Evolutionary conservation across 148 eudicot species (phyloP).

Genomic region (Silene latifolia): DNA sequence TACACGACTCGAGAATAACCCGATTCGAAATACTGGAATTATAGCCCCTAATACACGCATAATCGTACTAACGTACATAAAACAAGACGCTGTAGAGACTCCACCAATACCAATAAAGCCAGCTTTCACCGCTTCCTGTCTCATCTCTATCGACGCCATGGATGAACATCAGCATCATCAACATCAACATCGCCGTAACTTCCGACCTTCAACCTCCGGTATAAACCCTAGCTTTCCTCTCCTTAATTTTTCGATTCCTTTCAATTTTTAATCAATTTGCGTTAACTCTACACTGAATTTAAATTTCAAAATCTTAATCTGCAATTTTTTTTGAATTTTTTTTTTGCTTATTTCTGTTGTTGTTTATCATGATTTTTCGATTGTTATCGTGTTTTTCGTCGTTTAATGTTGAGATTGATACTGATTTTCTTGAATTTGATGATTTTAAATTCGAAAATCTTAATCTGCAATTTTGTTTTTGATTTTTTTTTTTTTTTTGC

Average conservation of each 20-base stretch:
- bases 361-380: not conserved
- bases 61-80: too few relatives aligned
- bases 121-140: not conserved
- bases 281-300: not conserved
- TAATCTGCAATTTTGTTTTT: not conserved
- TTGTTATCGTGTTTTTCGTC: not conserved
- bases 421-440: not conserved
- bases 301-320: not conserved
- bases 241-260: not conserved
- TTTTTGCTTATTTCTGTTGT: not conserved
- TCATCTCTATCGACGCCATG: not conserved
- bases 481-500: too few relatives aligned
- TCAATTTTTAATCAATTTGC: not conserved
- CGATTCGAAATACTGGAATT: too few relatives aligned
- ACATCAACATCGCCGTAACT: not conserved
- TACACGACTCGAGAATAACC: too few relatives aligned
- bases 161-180: slow-evolving; percentile 9
- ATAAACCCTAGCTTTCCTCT: not conserved
- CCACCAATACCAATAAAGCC: not conserved
- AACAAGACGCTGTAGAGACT: too few relatives aligned
- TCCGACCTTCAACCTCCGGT: not conserved
- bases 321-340: not conserved
- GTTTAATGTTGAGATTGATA: not conserved
- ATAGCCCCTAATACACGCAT: too few relatives aligned
- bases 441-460: not conserved